phyloP scores from a whole-genome alignment of 2,329 filamentous ascomycete genomes.

The Ascochyta fabae region DNA sequence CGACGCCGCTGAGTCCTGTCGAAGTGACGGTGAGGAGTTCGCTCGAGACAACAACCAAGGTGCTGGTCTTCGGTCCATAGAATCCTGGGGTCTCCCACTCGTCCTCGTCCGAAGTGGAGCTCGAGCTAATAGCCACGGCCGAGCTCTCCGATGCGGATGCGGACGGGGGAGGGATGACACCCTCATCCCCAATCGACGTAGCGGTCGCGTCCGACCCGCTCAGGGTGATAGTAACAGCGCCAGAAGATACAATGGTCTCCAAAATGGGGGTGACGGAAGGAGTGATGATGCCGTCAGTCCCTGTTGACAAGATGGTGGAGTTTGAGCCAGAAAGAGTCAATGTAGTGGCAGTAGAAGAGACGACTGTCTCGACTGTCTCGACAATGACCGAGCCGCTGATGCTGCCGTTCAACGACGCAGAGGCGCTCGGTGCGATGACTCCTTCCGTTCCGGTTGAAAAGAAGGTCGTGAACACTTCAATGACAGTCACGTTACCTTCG shows the following conservation, averaged over 20 bases:
- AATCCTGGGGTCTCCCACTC: conserved; percentile 4
- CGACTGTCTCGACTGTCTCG: background rate
- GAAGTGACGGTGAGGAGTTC: conserved; percentile 13
- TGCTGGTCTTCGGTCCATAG: conserved; percentile 11
- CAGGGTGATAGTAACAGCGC: conserved; percentile 4
- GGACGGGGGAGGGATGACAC: conserved; percentile 13
- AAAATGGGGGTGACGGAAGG: conserved; percentile 7
- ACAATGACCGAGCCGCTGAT: background rate
- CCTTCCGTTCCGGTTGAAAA: conserved; percentile 24
- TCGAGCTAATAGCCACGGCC: background rate
- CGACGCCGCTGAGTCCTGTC: conserved; percentile 19
- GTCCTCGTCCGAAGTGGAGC: background rate
- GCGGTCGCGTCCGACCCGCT: conserved; percentile 12
- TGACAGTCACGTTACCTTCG: conserved; percentile 19
- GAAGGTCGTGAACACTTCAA: conserved; percentile 17
- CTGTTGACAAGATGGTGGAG: conserved; percentile 20
- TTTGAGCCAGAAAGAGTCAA: conserved; percentile 11
- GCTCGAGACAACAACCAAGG: conserved; percentile 10
- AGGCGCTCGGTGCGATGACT: conserved; percentile 17
- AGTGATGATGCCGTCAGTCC: conserved; percentile 10
- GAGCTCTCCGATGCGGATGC: background rate
- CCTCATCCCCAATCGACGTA: conserved; percentile 18
- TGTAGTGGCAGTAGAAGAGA: conserved; percentile 9
- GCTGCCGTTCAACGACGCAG: conserved; percentile 3
- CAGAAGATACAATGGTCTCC: conserved; percentile 13